Conservation (phyloP, 768 basidiomycete species). For the Lactifluus volemus region DNA sequence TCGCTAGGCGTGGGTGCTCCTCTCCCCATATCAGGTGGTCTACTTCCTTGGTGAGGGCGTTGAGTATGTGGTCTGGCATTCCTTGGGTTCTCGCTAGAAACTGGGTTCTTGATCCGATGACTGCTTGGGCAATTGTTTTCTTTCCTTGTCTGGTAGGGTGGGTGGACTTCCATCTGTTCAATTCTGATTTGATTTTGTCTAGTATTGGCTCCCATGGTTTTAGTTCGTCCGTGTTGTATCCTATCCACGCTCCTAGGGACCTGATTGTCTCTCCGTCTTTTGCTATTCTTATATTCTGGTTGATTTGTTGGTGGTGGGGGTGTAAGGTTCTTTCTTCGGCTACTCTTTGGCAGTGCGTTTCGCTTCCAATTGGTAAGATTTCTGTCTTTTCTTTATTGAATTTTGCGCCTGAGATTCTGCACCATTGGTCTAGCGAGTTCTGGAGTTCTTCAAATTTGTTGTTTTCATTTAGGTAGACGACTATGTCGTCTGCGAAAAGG, state of each 20-base stretch:
- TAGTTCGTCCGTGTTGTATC: neutral
- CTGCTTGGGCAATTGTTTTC: neutral
- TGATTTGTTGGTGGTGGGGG: neutral
- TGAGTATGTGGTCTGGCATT: neutral
- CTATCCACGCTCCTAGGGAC: neutral
- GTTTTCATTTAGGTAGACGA: neutral
- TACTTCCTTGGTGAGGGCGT: neutral
- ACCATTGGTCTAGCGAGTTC: no score
- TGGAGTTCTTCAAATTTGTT: no score
- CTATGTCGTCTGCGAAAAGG: conserved; percentile 1
- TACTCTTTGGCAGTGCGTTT: conserved; percentile 3
- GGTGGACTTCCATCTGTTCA: neutral
- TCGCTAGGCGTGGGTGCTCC: neutral
- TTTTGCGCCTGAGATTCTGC: conserved; percentile 23
- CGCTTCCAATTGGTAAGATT: conserved; percentile 28
- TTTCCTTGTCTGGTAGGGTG: conserved; percentile 16
- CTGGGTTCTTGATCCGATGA: neutral
- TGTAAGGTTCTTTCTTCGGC: neutral
- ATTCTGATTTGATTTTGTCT: neutral
- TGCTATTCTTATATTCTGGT: neutral
- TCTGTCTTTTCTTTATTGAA: conserved; percentile 35
- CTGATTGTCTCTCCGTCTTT: neutral
- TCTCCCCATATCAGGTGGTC: conserved; percentile 20
- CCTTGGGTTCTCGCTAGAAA: neutral
- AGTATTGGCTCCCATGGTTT: conserved; percentile 10